These are phyloP conservation scores for Coniella lustricola DNA, from an alignment of 2,329 filamentous ascomycete genomes.

Conservation along the genomic window DNA sequence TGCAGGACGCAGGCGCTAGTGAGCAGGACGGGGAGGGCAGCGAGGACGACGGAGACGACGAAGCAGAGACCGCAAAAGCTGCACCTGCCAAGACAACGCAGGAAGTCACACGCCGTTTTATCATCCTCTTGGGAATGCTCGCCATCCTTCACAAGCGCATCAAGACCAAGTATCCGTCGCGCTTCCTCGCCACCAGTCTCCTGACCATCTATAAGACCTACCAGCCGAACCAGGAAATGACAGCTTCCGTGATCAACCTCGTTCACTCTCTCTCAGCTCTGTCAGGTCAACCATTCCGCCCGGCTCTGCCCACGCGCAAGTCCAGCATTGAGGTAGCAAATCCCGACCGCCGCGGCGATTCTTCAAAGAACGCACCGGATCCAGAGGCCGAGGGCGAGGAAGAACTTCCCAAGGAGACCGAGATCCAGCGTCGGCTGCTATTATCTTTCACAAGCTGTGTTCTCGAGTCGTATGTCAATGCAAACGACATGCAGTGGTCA, in stretches of 20 bases:
- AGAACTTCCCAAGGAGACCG: slow-evolving; percentile 45
- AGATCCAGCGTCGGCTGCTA: slow-evolving; percentile 57
- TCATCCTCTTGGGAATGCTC: slow-evolving; percentile 63
- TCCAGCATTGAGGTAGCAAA: slow-evolving; percentile 51
- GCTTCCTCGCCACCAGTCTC: slow-evolving; percentile 71
- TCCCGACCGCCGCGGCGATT: slow-evolving; percentile 47
- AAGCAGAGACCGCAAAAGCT: slow-evolving; percentile 4
- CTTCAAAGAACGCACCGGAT: slow-evolving; percentile 52
- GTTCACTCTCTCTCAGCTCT: slow-evolving; percentile 62
- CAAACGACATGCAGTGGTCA: slow-evolving; percentile 54
- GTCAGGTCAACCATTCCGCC: slow-evolving; percentile 44
- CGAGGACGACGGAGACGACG: slow-evolving; percentile 19
- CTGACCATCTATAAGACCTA: slow-evolving; percentile 65
- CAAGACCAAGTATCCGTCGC: slow-evolving; percentile 69
- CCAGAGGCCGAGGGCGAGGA: slow-evolving; percentile 51
- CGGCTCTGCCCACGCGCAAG: slow-evolving; percentile 51
- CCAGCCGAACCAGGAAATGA: slow-evolving; percentile 57
- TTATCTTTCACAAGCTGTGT: slow-evolving; percentile 74
- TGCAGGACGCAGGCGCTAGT: slow-evolving; percentile 39
- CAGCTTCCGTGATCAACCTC: slow-evolving; percentile 62
- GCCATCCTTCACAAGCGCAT: slow-evolving; percentile 67
- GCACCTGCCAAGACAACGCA: slow-evolving; percentile 1
- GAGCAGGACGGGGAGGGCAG: slow-evolving; percentile 25
- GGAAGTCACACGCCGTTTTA: slow-evolving; percentile 44
- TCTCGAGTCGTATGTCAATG: slow-evolving; percentile 64